phyloP scores from a whole-genome alignment of 768 basidiomycete species.

The Steccherinum ochraceum region DNA sequence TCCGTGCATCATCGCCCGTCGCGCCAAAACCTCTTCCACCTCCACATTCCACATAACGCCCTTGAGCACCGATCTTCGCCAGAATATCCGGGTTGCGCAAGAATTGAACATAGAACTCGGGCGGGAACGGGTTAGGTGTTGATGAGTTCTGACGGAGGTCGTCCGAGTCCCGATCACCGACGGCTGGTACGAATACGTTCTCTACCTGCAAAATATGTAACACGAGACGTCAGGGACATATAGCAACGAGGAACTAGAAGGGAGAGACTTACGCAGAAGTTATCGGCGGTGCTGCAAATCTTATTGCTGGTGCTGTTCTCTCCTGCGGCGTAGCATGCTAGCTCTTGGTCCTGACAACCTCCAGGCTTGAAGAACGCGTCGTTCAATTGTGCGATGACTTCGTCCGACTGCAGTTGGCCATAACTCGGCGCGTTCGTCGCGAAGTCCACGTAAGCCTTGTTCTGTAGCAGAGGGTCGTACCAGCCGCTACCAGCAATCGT shows the following conservation, averaged over 20 bases:
- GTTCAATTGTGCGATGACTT: conserved; percentile 41
- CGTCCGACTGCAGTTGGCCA: conserved; percentile 48
- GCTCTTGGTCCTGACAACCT: conserved; percentile 51
- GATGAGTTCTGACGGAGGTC: conserved; percentile 54
- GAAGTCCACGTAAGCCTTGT: conserved; percentile 54
- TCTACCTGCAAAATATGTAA: conserved; percentile 26
- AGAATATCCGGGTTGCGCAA: conserved; percentile 30
- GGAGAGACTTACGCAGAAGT: conserved; percentile 51
- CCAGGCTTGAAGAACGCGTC: conserved; percentile 37
- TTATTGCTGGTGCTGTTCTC: conserved; percentile 36
- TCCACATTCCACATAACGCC: background rate
- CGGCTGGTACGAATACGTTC: conserved; percentile 43
- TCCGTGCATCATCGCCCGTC: conserved; percentile 61
- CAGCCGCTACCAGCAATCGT: conserved; percentile 61
- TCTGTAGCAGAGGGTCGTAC: conserved; percentile 61
- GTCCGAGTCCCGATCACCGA: conserved; percentile 46
- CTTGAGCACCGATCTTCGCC: conserved; percentile 43
- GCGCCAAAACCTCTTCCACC: conserved; percentile 25
- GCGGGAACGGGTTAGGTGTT: conserved; percentile 40
- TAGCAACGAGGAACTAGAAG: background rate
- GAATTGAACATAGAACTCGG: conserved; percentile 47
- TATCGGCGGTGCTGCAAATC: conserved; percentile 44
- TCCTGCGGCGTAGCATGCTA: conserved; percentile 52
- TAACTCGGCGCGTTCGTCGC: conserved; percentile 60
- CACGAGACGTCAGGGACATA: background rate